A percentile compares a stretch with the other conserved stretches of the same genome.
Conservation (phyloP, 176 grass and related monocot species). For the Avena eriantha region DNA sequence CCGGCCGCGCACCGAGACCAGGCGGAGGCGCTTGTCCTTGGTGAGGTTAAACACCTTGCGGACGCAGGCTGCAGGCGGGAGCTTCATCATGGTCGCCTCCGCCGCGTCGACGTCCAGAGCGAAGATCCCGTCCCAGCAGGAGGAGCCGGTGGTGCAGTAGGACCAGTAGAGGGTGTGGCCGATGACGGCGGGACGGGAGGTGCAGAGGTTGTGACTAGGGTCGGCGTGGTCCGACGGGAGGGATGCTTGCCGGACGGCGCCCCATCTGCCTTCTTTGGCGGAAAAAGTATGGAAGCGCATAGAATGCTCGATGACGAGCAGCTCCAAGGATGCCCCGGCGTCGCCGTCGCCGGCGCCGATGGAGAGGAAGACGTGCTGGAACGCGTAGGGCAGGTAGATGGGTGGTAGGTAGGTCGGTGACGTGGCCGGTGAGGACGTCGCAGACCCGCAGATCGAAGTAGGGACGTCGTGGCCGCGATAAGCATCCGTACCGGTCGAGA, state of each 20-base stretch:
- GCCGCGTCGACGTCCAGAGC: background rate
- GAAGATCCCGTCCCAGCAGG: background rate
- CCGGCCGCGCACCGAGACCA: background rate
- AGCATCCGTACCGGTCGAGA: background rate
- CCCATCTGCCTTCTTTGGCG: background rate
- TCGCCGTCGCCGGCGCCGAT: background rate
- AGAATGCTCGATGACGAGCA: background rate
- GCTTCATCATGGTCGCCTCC: background rate
- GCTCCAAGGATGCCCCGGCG: background rate
- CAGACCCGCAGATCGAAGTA: background rate
- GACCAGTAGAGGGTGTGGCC: background rate
- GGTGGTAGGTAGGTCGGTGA: too few species aligned
- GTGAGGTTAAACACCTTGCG: background rate
- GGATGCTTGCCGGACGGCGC: background rate
- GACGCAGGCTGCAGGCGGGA: background rate
- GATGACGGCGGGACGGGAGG: background rate
- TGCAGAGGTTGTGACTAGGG: background rate
- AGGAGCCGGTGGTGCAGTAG: background rate
- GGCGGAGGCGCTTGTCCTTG: background rate
- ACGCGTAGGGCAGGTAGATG: background rate
- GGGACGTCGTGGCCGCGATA: background rate
- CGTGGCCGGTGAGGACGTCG: background rate
- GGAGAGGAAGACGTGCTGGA: background rate
- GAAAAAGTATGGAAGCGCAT: background rate
- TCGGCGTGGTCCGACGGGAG: background rate